Evolutionary conservation across 352 stramenopile genomes (phyloP).

Genomic region (Pythium folliculosum): DNA sequence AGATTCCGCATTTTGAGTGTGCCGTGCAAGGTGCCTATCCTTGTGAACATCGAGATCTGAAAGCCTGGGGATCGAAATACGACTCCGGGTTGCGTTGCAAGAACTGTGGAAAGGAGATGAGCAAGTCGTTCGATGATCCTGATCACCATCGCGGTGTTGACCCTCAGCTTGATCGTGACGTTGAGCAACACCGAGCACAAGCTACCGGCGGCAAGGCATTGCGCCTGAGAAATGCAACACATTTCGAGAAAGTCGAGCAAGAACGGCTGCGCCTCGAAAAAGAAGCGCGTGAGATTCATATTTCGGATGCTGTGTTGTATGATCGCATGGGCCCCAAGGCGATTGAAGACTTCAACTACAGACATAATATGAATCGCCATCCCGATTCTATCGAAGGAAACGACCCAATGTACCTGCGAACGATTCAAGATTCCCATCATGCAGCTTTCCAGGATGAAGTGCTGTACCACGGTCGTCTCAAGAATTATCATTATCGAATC

Average conservation of each 20-base stretch:
- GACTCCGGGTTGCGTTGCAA: slow-evolving; percentile 59
- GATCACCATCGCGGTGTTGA: slow-evolving; percentile 51
- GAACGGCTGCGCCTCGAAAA: slow-evolving; percentile 75
- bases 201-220: slow-evolving; percentile 41
- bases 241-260: slow-evolving; percentile 53
- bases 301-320: slow-evolving; percentile 57
- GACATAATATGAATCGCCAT: slow-evolving; percentile 57
- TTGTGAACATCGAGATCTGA: slow-evolving; percentile 60
- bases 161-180: slow-evolving; percentile 47
- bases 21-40: slow-evolving; percentile 42
- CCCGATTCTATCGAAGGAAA: slow-evolving; percentile 31
- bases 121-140: slow-evolving; percentile 52
- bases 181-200: slow-evolving; percentile 52
- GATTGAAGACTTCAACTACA: slow-evolving; percentile 75
- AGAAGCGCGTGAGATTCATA: slow-evolving; percentile 53
- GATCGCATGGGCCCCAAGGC: slow-evolving; percentile 57
- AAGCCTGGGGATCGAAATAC: slow-evolving; percentile 72
- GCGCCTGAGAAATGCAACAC: slow-evolving; percentile 35
- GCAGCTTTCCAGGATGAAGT: slow-evolving; percentile 66
- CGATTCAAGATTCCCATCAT: slow-evolving; percentile 52
- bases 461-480: slow-evolving; percentile 63
- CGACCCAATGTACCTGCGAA: slow-evolving; percentile 50
- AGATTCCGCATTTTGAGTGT: slow-evolving; percentile 59
- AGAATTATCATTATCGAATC: slow-evolving; percentile 70
- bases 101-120: slow-evolving; percentile 69